Conservation (phyloP, 1,284 basidiomycete species). For the Puccinia polysora region DNA sequence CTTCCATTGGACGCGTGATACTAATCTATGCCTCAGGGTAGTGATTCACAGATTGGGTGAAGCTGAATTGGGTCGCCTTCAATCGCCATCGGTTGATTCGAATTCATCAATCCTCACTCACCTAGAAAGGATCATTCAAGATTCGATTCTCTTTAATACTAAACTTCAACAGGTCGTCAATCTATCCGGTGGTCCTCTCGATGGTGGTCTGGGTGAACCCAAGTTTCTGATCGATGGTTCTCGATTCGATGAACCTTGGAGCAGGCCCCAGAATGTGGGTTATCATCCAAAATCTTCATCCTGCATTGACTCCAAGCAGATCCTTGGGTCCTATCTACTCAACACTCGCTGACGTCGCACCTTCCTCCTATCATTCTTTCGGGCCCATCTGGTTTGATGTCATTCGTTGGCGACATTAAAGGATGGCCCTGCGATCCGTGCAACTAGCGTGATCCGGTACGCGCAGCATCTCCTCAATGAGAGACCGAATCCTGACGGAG, state of each 20-base stretch:
- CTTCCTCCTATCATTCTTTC: too few species aligned
- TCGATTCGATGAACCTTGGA: slow-evolving; percentile 55
- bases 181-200: slow-evolving; percentile 54
- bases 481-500: neutral
- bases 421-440: slow-evolving; percentile 46
- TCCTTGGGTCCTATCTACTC: too few species aligned
- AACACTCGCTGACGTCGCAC: too few species aligned
- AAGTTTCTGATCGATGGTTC: slow-evolving; percentile 57
- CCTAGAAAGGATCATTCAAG: slow-evolving; percentile 46
- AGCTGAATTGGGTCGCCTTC: slow-evolving; percentile 45
- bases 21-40: slow-evolving; percentile 43
- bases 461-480: slow-evolving; percentile 40
- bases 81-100: slow-evolving; percentile 35
- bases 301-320: neutral
- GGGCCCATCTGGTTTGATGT: too few species aligned
- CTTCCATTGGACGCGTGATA: slow-evolving; percentile 47
- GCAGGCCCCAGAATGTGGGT: slow-evolving; percentile 54
- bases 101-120: slow-evolving; percentile 45
- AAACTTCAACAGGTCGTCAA: slow-evolving; percentile 54
- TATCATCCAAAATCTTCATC: neutral
- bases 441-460: slow-evolving; percentile 42
- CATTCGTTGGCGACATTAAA: neutral
- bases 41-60: slow-evolving; percentile 36
- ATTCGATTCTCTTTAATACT: slow-evolving; percentile 52
- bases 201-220: slow-evolving; percentile 59